Percentiles rank a stretch among this genome's conserved stretches.
Conservation (phyloP, 163 green algal species). For the Scenedesmus sp. region DNA sequence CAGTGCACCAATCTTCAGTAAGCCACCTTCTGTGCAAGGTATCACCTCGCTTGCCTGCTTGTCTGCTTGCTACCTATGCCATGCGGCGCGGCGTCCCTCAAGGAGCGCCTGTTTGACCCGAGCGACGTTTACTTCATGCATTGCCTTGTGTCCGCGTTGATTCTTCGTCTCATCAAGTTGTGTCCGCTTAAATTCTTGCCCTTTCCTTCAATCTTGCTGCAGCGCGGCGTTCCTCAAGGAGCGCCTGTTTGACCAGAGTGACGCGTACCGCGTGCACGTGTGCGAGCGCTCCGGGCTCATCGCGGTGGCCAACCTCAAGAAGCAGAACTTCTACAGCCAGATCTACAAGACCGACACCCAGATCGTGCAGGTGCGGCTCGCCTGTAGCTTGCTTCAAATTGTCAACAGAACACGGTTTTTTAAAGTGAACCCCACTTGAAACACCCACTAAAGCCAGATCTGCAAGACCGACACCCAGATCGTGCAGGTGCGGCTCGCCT, state of each 20-base stretch:
- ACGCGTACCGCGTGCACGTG: constrained; percentile 98
- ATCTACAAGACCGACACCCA: constrained; percentile 85
- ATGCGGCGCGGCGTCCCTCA: constrained; percentile 90
- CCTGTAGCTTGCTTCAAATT: no score
- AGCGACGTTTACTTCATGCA: neutral
- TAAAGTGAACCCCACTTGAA: no score
- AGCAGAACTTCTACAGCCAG: constrained; percentile 94
- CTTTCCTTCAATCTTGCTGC: neutral
- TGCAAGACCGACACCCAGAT: no score
- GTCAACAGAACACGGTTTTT: no score
- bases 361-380: constrained; percentile 76
- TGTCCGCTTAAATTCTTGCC: neutral
- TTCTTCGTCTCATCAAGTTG: neutral
- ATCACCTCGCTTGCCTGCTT: neutral
- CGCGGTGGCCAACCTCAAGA: constrained; percentile 96
- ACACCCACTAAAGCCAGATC: no score
- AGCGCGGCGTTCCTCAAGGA: constrained; percentile 97
- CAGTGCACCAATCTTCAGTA: no score
- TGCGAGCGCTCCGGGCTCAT: constrained; percentile 88
- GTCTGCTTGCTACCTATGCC: neutral
- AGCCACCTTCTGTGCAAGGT: no score
- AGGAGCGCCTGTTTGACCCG: constrained; percentile 97
- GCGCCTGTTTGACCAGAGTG: constrained; percentile 95
- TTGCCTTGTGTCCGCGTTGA: neutral
- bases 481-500: neutral